Percentiles rank a stretch among this genome's conserved stretches.
phyloP scores from a whole-genome alignment of 257 asterid species.

The Nyctanthes arbortristis region DNA sequence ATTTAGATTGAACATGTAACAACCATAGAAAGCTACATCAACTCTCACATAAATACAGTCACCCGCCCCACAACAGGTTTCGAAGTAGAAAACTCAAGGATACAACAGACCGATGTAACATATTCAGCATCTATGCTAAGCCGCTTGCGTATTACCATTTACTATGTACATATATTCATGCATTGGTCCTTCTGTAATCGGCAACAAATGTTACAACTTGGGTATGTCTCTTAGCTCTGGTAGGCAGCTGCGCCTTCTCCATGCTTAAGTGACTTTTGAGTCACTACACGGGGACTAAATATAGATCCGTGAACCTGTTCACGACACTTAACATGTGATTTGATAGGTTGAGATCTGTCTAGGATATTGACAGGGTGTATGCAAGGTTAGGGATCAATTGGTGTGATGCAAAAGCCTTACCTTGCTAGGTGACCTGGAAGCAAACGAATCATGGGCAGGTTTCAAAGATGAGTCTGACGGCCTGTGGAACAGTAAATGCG shows the following conservation, averaged over 20 bases:
- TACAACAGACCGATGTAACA: conserved; percentile 1
- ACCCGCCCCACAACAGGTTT: neutral
- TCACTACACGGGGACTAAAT: conserved; percentile 36
- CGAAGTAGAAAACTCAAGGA: conserved; percentile 12
- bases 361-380: conserved; percentile 14
- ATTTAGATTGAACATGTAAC: too few relatives aligned
- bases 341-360: neutral
- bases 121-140: neutral
- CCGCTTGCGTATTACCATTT: neutral
- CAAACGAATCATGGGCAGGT: conserved; percentile 33
- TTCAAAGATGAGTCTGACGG: conserved; percentile 51
- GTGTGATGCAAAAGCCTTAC: conserved; percentile 35
- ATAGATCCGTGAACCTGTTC: conserved; percentile 48
- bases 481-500: conserved; percentile 80
- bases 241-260: conserved; percentile 37
- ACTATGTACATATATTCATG: neutral
- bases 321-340: conserved; percentile 25
- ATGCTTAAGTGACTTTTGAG: conserved; percentile 26
- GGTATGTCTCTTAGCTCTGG: too few relatives aligned
- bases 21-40: too few relatives aligned
- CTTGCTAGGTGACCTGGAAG: too few relatives aligned
- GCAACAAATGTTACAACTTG: too few relatives aligned
- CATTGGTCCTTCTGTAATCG: neutral
- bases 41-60: too few relatives aligned
- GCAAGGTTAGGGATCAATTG: neutral